These are phyloP conservation scores for Magnaporthiopsis rhizophila DNA, from an alignment of 2,329 filamentous ascomycete species.

Conservation along the genomic window DNA sequence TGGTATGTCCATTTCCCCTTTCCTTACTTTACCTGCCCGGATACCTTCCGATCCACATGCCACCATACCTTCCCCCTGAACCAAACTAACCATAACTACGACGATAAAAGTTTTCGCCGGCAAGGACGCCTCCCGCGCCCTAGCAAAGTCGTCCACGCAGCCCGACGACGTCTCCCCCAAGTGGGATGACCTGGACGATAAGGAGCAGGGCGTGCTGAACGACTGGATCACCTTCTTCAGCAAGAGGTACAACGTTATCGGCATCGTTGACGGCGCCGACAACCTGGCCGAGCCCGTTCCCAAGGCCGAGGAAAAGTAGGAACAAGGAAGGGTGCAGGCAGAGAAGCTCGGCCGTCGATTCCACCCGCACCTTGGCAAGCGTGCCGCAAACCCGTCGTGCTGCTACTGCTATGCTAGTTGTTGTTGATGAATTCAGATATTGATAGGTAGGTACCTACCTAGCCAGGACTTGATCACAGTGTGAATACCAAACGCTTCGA, in stretches of 20 bases:
- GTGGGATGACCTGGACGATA: conserved; percentile 75
- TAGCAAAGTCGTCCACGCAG: conserved; percentile 82
- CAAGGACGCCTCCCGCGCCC: conserved; percentile 88
- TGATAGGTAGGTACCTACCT: no score
- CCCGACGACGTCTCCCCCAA: conserved; percentile 73
- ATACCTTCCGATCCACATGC: no score
- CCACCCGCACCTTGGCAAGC: no score
- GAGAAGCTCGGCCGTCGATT: no score
- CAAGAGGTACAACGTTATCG: conserved; percentile 85
- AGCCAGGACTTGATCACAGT: no score
- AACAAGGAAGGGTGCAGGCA: no score
- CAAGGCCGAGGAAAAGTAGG: not conserved
- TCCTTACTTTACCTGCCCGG: not conserved
- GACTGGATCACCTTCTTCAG: conserved; percentile 97
- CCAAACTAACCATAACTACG: not conserved
- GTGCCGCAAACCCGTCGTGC: no score
- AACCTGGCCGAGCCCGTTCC: conserved; percentile 34
- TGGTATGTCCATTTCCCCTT: conserved; percentile 45
- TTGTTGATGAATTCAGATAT: no score
- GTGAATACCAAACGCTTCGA: no score
- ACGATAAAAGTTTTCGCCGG: conserved; percentile 72
- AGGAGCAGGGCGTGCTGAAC: conserved; percentile 74
- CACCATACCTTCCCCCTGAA: not conserved
- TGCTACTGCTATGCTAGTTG: no score
- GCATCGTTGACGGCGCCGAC: conserved; percentile 53